Evolutionary conservation across 371 early-diverging fungal genomes (phyloP).

Genomic region (Mortierella sp.): DNA sequence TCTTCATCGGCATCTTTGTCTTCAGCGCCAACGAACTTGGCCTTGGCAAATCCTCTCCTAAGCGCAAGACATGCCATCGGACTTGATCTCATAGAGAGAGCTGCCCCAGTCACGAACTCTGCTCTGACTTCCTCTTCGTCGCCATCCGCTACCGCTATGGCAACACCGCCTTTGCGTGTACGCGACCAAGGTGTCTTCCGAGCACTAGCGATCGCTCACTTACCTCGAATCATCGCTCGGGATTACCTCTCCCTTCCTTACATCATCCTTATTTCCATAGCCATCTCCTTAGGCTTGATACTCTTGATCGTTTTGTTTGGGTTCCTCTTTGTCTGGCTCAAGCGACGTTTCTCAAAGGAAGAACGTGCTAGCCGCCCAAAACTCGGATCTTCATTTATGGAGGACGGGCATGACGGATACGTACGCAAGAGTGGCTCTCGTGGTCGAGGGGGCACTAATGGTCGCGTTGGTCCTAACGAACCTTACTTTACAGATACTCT

Average conservation of each 20-base stretch:
- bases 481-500: not conserved
- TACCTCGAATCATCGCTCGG: slow-evolving; percentile 36
- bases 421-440: not conserved
- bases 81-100: slow-evolving; percentile 3
- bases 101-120: not conserved
- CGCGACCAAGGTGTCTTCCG: slow-evolving; percentile 51
- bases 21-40: not conserved
- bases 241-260: slow-evolving; percentile 66
- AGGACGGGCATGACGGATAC: slow-evolving; percentile 16
- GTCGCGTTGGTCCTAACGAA: not conserved
- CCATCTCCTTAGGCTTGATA: slow-evolving; percentile 76
- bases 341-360: slow-evolving; percentile 20
- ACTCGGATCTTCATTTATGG: slow-evolving; percentile 29
- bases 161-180: slow-evolving; percentile 14
- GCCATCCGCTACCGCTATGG: not conserved
- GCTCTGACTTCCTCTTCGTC: too few species aligned
- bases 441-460: not conserved
- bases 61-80: not conserved
- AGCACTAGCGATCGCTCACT: slow-evolving; percentile 41
- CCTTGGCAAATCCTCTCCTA: not conserved
- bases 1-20: not conserved
- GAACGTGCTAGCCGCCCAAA: not conserved
- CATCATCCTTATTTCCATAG: slow-evolving; percentile 78
- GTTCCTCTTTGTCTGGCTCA: slow-evolving; percentile 56
- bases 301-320: slow-evolving; percentile 75